Evolutionary conservation across 345 rosid species (phyloP), one percentile per base, ranked within the genome.

Genomic region (Turnera subulata): DNA sequence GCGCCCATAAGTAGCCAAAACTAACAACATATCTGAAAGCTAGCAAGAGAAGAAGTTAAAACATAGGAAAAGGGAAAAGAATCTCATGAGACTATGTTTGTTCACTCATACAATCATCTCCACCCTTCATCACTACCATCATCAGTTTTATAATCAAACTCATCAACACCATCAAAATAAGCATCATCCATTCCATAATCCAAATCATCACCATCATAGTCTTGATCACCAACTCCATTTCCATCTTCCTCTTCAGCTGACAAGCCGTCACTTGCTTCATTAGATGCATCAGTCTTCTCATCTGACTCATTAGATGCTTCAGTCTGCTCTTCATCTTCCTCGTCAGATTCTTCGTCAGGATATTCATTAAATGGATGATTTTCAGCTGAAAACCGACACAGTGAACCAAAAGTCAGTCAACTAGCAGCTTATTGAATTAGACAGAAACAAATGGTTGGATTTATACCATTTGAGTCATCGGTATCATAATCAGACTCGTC

Each of bases 381-480:
- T 75, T 88, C 98, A 56, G 86, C 98, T 88, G 80, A 59, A 22
- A 60, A 59, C 53, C 52, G 58, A 47, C 60, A 48, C 58, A 33
- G 35, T 40, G 20, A 50, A 16, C 14, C 5, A 8, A 25, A 51
- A 60, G 0, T 40, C 21, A 44, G 33, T 22, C 20, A 46, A 38
- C 19, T 15, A 24, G 6, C 3, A 37, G 17, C 21, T 56, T 24
- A 32, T 21, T 24, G 51, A 45, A 46, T 24, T 19, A 6, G 29
- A 59, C 18, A 18, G 33, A 46, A 50, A 20, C 6, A 39, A 39
- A 16, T 11, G 56, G 19, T 1, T 14, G 46, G 37, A 25, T 13
- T 17, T 8, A 11, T 84, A 92, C 98, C 98, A 38, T 92, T 93
- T 29, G 99, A 93, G 71, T 93, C 99, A 39, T 89, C 88, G 54